phyloP scores from a whole-genome alignment of 169 alveolate genomes.

The Plasmodium inui region DNA sequence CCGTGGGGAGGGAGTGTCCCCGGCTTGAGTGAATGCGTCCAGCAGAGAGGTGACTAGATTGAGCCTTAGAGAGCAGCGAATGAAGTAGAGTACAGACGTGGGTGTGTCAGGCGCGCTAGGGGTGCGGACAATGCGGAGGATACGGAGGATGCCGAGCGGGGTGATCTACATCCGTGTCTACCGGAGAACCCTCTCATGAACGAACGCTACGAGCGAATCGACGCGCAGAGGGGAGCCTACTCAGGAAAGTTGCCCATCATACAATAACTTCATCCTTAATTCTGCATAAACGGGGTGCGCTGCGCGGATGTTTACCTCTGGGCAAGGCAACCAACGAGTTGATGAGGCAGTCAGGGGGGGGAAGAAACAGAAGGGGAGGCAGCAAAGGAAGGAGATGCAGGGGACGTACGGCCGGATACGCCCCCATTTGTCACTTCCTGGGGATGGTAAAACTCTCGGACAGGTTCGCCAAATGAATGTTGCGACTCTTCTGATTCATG shows the following conservation, averaged over 20 bases:
- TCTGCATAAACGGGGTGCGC: not conserved
- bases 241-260: not conserved
- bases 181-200: not conserved
- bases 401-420: not conserved
- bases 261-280: not conserved
- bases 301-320: not conserved
- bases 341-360: not conserved
- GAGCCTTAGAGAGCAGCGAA: not conserved
- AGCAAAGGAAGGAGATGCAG: too few species aligned
- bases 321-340: not conserved
- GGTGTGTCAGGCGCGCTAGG: not conserved
- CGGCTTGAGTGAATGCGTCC: not conserved
- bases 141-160: not conserved
- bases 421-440: not conserved
- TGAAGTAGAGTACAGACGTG: not conserved
- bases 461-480: slow-evolving; percentile 29
- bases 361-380: too few species aligned
- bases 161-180: not conserved
- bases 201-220: not conserved
- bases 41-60: not conserved
- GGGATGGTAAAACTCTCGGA: slow-evolving; percentile 4
- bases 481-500: slow-evolving; percentile 48
- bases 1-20: not conserved
- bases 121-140: too few species aligned
- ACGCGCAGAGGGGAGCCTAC: not conserved